Percentiles rank a stretch among this genome's conserved stretches.
phyloP scores from a whole-genome alignment of 1,284 basidiomycete genomes.

The Apiotrichum montevideense region DNA sequence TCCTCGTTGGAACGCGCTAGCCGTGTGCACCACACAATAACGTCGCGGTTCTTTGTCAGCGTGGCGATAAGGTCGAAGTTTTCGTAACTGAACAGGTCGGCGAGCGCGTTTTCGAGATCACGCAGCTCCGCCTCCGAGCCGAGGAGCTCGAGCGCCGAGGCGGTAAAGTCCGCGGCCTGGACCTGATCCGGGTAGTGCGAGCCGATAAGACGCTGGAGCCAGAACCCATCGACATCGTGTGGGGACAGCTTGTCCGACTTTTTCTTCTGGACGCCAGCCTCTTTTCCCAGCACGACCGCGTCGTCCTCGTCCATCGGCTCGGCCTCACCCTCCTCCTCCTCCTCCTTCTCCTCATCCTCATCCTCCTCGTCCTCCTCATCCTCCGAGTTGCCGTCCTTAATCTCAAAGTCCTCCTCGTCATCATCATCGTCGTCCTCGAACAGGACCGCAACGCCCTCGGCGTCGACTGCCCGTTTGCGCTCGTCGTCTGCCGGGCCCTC shows the following conservation, averaged over 20 bases:
- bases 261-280: constrained; percentile 32
- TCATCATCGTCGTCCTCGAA: constrained; percentile 94
- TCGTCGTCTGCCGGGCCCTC: constrained; percentile 73
- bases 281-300: constrained; percentile 61
- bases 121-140: constrained; percentile 82
- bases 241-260: constrained; percentile 70
- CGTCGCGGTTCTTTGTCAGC: constrained; percentile 91
- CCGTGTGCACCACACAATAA: constrained; percentile 97
- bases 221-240: constrained; percentile 92
- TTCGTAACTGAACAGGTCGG: constrained; percentile 95
- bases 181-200: constrained; percentile 89
- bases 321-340: constrained; percentile 37
- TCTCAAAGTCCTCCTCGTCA: constrained; percentile 64
- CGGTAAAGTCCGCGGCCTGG: constrained; percentile 86
- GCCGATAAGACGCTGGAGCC: constrained; percentile 91
- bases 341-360: constrained; percentile 59
- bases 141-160: constrained; percentile 77
- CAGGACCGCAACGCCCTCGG: constrained; percentile 88
- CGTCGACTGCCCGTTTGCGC: constrained; percentile 46
- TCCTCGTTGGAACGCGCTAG: constrained; percentile 84
- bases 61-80: constrained; percentile 83
- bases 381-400: constrained; percentile 49
- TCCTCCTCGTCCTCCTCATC: constrained; percentile 69
- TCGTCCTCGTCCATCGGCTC: constrained; percentile 52
- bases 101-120: constrained; percentile 93